phyloP scores from a whole-genome alignment of 192 early-diverging fungal genomes.

The Funneliformis geosporum region DNA sequence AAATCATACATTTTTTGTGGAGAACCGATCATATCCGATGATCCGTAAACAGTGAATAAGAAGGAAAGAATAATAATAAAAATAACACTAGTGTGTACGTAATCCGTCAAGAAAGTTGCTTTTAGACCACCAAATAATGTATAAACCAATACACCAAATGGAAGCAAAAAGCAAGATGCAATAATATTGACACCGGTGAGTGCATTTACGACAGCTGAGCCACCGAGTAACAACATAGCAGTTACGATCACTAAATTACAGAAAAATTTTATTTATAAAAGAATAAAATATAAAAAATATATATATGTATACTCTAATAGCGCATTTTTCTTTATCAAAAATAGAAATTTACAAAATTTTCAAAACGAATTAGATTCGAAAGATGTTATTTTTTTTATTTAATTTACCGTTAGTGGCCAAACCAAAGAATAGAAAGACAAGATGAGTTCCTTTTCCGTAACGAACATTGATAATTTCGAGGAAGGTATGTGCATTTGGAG shows the following conservation, averaged over 20 bases:
- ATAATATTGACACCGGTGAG: slow-evolving; percentile 68
- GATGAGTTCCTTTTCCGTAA: slow-evolving; percentile 64
- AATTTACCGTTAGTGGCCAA: slow-evolving; percentile 51
- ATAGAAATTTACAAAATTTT: too few relatives aligned
- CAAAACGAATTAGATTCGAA: not conserved
- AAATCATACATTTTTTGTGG: slow-evolving; percentile 70
- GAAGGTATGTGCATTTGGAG: slow-evolving; percentile 76
- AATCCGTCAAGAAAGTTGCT: slow-evolving; percentile 75
- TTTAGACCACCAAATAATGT: slow-evolving; percentile 71
- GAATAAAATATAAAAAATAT: not conserved
- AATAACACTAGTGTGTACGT: slow-evolving; percentile 69
- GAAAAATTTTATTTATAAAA: not conserved
- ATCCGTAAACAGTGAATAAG: slow-evolving; percentile 65
- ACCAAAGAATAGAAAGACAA: slow-evolving; percentile 58
- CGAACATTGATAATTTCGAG: slow-evolving; percentile 67
- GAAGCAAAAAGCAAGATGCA: slow-evolving; percentile 66
- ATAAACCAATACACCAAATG: slow-evolving; percentile 69
- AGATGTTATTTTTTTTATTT: not conserved
- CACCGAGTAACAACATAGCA: slow-evolving; percentile 72
- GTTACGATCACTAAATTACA: slow-evolving; percentile 58
- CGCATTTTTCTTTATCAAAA: too few relatives aligned
- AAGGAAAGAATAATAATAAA: slow-evolving; percentile 72
- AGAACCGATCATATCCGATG: slow-evolving; percentile 61
- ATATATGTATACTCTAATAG: not conserved
- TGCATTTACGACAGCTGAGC: slow-evolving; percentile 64